Evolutionary conservation across 2,329 filamentous ascomycete genomes (phyloP), one percentile per base, ranked within the genome.

Genomic region (Xenoacremonium recifei): DNA sequence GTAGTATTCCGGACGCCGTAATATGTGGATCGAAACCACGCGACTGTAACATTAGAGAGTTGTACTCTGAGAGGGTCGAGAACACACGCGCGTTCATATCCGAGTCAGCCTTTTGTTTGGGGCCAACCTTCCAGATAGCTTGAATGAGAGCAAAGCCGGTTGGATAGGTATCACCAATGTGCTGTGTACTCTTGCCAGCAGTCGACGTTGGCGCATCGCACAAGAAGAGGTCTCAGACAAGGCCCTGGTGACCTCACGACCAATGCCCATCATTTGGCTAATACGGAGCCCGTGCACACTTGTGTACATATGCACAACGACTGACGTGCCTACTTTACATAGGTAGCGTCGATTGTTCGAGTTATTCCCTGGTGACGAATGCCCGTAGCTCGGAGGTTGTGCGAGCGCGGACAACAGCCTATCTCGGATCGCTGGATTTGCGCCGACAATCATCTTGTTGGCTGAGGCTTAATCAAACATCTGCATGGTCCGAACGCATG

Each of bases 401-500:
- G 29, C 10, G 29, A 32, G 9, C 9, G 16, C 29, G 29, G 29
- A 27, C 23, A n/a, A n/a, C n/a, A n/a, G n/a, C n/a, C n/a, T n/a
- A n/a, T n/a, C n/a, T n/a, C n/a, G n/a, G n/a, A n/a, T n/a, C n/a
- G n/a, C n/a, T n/a, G n/a, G n/a, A n/a, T n/a, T n/a, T n/a, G n/a
- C n/a, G n/a, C n/a, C n/a, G n/a, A n/a, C n/a, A 35, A 39, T 45
- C 42, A 49, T 21, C 31, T 34, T 40, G 44, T 35, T n/a, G n/a
- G n/a, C n/a, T n/a, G n/a, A 40, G 2, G 31, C 32, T 41, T 47
- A 57, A 57, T 57, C 38, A 57, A 57, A 52, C 42, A 43, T 33
- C 34, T 30, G 35, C 40, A 45, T 45, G 42, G 37, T 21, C 44
- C n/a, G n/a, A 46, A 35, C 29, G 40, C 35, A 35, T 32, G 30